Conservation (phyloP, 1,139 yeast species). For the Blastobotrys malaysiensis region DNA sequence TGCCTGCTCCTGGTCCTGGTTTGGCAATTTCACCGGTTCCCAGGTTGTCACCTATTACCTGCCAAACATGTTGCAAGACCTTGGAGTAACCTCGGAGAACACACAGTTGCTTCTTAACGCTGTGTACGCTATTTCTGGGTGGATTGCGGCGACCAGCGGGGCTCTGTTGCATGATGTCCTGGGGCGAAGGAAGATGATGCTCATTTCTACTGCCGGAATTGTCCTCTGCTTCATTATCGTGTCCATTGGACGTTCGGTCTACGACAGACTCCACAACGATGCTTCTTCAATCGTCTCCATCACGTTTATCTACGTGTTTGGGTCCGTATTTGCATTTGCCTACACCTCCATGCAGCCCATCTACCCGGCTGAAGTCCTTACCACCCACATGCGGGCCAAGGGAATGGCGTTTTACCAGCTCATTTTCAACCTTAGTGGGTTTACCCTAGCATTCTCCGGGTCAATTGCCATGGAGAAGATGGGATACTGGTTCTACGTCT, state of each 20-base stretch:
- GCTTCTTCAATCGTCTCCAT: constrained; percentile 18
- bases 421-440: constrained; percentile 13
- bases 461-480: constrained; percentile 13
- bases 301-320: constrained; percentile 35
- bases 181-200: constrained; percentile 20
- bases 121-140: constrained; percentile 16
- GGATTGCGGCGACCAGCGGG: constrained; percentile 17
- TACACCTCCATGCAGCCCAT: constrained; percentile 26
- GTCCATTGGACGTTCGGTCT: constrained; percentile 16
- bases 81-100: constrained; percentile 12
- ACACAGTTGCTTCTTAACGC: constrained; percentile 17
- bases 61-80: constrained; percentile 13
- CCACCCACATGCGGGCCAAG: constrained; percentile 36
- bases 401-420: constrained; percentile 26
- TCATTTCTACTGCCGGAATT: constrained; percentile 14
- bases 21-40: constrained; percentile 16
- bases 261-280: constrained; percentile 8
- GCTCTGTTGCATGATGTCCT: constrained; percentile 16
- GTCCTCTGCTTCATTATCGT: constrained; percentile 16
- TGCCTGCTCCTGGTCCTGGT: constrained; percentile 14
- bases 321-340: constrained; percentile 29
- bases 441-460: constrained; percentile 12
- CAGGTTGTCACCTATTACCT: constrained; percentile 16
- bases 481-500: constrained; percentile 41
- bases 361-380: constrained; percentile 36